Evolutionary conservation across 2,329 filamentous ascomycete species (phyloP).

Genomic region (Thermothelomyces thermophilus): DNA sequence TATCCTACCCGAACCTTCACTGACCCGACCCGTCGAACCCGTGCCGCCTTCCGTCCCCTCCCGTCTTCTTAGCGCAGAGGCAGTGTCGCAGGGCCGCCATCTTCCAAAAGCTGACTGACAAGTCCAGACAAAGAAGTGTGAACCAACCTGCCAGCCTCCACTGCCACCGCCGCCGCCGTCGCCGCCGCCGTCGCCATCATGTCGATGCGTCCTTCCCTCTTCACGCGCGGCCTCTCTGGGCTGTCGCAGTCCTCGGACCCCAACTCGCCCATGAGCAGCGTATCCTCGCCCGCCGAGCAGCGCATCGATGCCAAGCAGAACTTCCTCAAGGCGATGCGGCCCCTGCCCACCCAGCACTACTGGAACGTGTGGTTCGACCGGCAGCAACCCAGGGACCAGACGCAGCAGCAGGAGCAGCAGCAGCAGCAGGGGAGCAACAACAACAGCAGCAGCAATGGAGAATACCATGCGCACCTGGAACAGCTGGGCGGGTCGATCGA

Average conservation of each 20-base stretch:
- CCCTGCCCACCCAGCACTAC: constrained; percentile 72
- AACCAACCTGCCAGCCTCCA: background rate
- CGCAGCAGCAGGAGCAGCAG: constrained; percentile 10
- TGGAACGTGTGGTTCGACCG: constrained; percentile 67
- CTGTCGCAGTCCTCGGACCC: constrained; percentile 54
- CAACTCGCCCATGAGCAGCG: constrained; percentile 46
- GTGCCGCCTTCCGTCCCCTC: background rate
- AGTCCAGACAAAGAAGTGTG: background rate
- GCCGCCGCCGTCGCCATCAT: constrained; percentile 34
- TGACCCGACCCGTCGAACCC: background rate
- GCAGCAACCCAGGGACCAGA: constrained; percentile 43
- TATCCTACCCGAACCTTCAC: background rate
- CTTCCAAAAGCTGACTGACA: background rate
- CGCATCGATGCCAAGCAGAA: constrained; percentile 78
- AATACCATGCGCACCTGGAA: constrained; percentile 52
- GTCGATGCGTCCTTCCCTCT: constrained; percentile 51
- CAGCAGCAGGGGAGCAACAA: constrained; percentile 14
- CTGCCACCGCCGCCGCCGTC: background rate
- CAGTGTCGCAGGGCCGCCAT: background rate
- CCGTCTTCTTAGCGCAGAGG: background rate
- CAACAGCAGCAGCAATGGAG: constrained; percentile 29
- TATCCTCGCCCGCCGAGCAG: constrained; percentile 62
- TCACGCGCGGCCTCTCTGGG: constrained; percentile 57
- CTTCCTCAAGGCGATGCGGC: constrained; percentile 66
- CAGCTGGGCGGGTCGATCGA: constrained; percentile 62